Base-by-base conservation (phyloP, 768 basidiomycete species). In the Auricularia sp. region DNA sequence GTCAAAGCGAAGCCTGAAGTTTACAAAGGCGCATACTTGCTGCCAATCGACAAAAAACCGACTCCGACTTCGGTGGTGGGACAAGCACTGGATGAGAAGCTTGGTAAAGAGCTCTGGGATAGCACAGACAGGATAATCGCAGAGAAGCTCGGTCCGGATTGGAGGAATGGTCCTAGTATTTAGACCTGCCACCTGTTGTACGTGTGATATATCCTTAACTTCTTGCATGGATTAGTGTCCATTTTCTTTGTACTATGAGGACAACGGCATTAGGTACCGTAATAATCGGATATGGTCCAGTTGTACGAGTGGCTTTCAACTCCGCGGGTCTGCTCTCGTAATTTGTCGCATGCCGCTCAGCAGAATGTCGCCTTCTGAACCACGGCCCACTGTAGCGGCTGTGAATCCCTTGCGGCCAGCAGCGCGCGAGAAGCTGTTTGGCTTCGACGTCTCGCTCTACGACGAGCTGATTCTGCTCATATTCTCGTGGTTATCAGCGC, bases 391-490 rank as follows among this genome's bases (percentile, higher is more conserved):
- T 10, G 16, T 51, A 3, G 21, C 47, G 18, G 47, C 47, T 6
- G 21, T 51, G 6, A 51, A 51, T 18, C 56, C 56, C 7, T 18
- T 59, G 7, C 56, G 56, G 6, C 23, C 29, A 1, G 34, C 56
- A 7, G 56, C 56, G 7, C 56, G 56, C 56, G 56, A 59, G 34
- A 23, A 34, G 23, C 21, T 59, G 29, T 59, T 59, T 34, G 56
- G 56, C 16, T 84, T 88, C 69, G 82, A 86, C 66, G 77, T 74
- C 64, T 76, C 81, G 3, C 74, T 91, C 53, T 91, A 84, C 71
- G 90, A 92, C 69, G 90, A 92, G 74, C 81, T 92, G 58, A 77
- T 90, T 58, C 77, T 91, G 23, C 81, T 79, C 70, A 84, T 91
- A 63, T 88, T 92, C 77, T 85, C 88, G 2, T 80, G 86, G 74